Base-by-base conservation (phyloP, 2,329 filamentous ascomycete genomes). In the Dendryphion nanum region DNA sequence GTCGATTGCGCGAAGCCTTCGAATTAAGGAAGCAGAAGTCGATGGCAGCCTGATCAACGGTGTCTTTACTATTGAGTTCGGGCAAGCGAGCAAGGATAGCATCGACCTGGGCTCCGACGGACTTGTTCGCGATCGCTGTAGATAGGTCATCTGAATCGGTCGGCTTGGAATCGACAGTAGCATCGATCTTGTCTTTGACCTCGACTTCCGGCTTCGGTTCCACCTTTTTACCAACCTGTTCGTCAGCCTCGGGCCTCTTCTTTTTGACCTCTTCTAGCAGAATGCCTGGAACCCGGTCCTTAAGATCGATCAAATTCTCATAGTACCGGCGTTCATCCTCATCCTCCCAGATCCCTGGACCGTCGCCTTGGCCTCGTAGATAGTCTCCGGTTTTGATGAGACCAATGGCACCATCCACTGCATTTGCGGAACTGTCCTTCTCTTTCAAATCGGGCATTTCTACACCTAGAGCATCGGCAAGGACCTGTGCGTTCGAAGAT, bases 11-110 rank as follows among this genome's bases (percentile, higher is more conserved):
- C 1, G 94, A 98, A 7, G 93, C 93, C 61, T 98, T 98, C 1
- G 93, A 98, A 64, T 98, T 98, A 42, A 98, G 75, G 58, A 96
- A 98, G 69, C 93, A 97, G 61, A 98, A 98, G 58, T 97, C 91
- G 45, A 96, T 85, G 6, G 94, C 93, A 32, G 87, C 83, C 63
- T 96, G 85, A 59, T 98, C 93, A 38, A 96, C 88, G 35, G 82
- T 75, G 35, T 98, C 94, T 60, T 96, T 97, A 57, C 80, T 91
- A 24, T 87, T 91, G 36, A 98, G 73, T 44, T 97, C 91, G 0
- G 90, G 89, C n/a, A 98, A 76, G 16, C 89, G 83, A 16, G 89
- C 79, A 19, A 98, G 74, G 26, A 98, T 75, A 13, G 89, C 86
- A 64, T 98, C 94, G 2, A 98, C 93, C 64, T 98, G 93, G 3